Conservation (phyloP, 306 rosid genomes). For the Elaeagnus macrophylla region DNA sequence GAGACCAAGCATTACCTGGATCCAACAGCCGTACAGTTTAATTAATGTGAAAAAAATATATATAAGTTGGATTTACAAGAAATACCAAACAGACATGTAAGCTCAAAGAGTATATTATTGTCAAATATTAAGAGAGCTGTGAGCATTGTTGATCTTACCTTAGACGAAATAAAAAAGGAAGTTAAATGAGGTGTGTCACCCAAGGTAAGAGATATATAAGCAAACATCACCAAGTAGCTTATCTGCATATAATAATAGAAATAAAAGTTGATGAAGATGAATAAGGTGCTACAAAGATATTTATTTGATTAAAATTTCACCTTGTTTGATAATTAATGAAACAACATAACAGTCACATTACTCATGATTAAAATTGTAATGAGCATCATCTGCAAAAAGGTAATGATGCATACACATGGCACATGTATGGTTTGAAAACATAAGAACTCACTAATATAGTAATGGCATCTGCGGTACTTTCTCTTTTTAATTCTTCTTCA, state of each 20-base stretch:
- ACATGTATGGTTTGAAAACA: neutral
- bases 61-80: neutral
- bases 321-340: neutral
- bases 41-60: neutral
- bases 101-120: neutral
- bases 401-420: neutral
- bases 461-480: conserved; percentile 89
- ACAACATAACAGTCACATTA: neutral
- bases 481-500: conserved; percentile 94
- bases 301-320: neutral
- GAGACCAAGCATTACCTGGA: conserved; percentile 84
- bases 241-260: conserved; percentile 53
- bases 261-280: conserved; percentile 10
- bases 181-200: conserved; percentile 66
- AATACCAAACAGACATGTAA: neutral
- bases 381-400: neutral
- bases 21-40: conserved; percentile 15
- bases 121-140: neutral
- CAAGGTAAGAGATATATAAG: conserved; percentile 90
- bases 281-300: conserved; percentile 6
- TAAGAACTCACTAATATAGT: conserved; percentile 67
- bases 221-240: conserved; percentile 97
- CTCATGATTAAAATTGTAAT: neutral
- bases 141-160: conserved; percentile 44
- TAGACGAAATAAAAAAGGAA: conserved; percentile 79